A percentile compares a stretch with the other conserved stretches of the same genome.
Conservation (phyloP, 805 yeast species). For the Suhomyces faveliae region DNA sequence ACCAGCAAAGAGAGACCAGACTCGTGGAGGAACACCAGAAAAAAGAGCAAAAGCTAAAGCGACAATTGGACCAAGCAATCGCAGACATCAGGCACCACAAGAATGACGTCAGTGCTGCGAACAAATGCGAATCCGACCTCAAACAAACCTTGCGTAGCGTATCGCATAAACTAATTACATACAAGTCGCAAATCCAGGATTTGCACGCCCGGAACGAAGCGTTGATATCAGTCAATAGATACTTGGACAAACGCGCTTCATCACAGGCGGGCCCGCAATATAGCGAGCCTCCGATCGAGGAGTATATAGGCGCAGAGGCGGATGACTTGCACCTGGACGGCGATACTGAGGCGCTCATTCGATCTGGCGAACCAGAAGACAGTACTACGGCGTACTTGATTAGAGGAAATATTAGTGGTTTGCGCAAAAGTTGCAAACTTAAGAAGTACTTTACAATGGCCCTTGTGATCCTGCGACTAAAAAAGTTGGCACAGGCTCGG, state of each 20-base stretch:
- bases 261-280: background rate
- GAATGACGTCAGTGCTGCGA: background rate
- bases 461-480: background rate
- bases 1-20: background rate
- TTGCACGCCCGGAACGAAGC: conserved; percentile 7
- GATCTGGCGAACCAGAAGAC: background rate
- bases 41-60: background rate
- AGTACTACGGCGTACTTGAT: conserved; percentile 6
- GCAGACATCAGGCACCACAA: background rate
- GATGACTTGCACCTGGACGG: background rate
- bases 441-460: background rate
- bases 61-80: background rate
- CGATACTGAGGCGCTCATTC: background rate
- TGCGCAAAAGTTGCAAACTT: background rate
- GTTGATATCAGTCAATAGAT: conserved; percentile 5
- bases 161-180: conserved; percentile 7
- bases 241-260: background rate
- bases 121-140: background rate
- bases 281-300: background rate
- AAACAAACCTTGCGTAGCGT: conserved; percentile 7
- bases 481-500: background rate
- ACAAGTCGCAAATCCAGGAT: conserved; percentile 9
- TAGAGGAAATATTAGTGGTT: background rate
- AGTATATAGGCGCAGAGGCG: background rate
- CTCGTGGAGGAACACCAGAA: background rate